Base-by-base conservation (phyloP, 768 basidiomycete species). In the Suillus bovinus region DNA sequence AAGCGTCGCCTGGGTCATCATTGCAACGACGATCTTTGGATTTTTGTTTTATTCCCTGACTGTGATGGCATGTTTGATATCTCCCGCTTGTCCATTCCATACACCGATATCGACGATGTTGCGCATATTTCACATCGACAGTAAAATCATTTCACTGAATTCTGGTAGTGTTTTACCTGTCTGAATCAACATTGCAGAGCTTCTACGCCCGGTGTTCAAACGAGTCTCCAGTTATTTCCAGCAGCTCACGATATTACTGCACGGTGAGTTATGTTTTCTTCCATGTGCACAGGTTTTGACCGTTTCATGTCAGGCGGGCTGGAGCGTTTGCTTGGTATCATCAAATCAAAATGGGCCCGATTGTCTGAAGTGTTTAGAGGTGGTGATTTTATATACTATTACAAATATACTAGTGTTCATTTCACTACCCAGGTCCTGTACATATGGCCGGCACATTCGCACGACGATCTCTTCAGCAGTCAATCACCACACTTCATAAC, bases 41-140 rank as follows among this genome's bases (percentile, higher is more conserved):
- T 14, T 46, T 10, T 2, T 49, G 34, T 60, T 63, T 49, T 63
- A 63, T 24, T 24, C 52, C 10, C 24, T 52, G n/a, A 63, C 59
- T 20, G 27, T 60, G 17, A 38, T 61, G 29, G 34, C 61, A 17
- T 41, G 46, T 31, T 44, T 60, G 16, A 1, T 63, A 33, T 60
- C 58, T 31, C 36, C 36, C 8, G 27, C 50, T 10, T 60, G 59
- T 44, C 50, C 62, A 16, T 54, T 61, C 31, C 60, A 63, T 3
- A 61, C 62, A 4, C 59, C 59, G 2, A 34, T 38, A 38, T 61
- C 59, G 29, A 34, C n/a, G 22, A 29, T 53, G 1, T 49, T 63
- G 2, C 47, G 39, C 22, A 29, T 50, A 4, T 29, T 50, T 4
- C 17, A 17, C 27, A 29, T 47, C 1, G 46, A 50, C 27, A 29